Percentiles rank a stretch among this genome's conserved stretches.
Conservation (phyloP, 2,329 filamentous ascomycete species). For the Camillea tinctor region DNA sequence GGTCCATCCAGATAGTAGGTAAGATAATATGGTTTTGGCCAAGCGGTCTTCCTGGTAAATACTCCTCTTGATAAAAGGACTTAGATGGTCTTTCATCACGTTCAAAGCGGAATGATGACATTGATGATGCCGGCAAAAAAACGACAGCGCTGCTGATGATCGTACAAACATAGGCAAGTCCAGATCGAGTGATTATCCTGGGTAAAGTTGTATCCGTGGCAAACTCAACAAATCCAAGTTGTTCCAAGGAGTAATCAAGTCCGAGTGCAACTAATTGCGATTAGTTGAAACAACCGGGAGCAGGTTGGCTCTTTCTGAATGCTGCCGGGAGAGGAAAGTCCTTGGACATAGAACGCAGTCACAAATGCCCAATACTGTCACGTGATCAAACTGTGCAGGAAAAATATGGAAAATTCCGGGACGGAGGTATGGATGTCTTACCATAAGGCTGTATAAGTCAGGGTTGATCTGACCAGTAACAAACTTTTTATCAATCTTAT, state of each 20-base stretch:
- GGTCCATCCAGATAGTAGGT: no score
- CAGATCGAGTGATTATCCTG: neutral
- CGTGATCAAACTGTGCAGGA: neutral
- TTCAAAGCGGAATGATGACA: neutral
- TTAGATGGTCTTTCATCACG: neutral
- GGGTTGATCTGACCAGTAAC: slow-evolving; percentile 1
- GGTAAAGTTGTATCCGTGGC: neutral
- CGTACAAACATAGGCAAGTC: neutral
- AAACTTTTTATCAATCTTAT: slow-evolving; percentile 4
- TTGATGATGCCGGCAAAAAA: neutral
- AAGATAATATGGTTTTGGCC: neutral
- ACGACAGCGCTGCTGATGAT: neutral
- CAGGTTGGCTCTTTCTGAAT: neutral
- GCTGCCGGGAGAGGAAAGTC: neutral
- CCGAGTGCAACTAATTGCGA: slow-evolving; percentile 6
- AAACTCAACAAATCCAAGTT: neutral
- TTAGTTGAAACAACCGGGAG: slow-evolving; percentile 11
- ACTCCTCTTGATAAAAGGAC: neutral
- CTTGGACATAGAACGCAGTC: neutral
- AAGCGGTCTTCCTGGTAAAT: neutral
- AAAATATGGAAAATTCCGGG: neutral
- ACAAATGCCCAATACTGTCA: neutral
- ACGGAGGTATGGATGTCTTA: slow-evolving; percentile 13
- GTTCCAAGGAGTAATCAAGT: neutral
- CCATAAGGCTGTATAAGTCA: slow-evolving; percentile 9